Evolutionary conservation across 2,329 filamentous ascomycete species (phyloP).

Genomic region (Didymella exigua): DNA sequence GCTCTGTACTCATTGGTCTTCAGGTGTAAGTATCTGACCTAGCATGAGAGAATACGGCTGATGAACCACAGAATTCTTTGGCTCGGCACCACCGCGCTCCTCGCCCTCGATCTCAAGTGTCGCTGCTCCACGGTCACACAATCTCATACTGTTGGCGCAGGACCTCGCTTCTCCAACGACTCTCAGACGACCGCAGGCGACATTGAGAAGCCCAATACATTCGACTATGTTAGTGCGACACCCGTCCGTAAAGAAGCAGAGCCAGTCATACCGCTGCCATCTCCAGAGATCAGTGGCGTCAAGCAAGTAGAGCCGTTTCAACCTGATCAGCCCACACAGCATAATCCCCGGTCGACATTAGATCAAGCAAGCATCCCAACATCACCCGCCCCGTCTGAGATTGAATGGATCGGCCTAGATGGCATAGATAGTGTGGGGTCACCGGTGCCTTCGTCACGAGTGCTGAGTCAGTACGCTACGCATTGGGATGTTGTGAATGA

Average conservation of each 20-base stretch:
- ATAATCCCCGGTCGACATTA: background rate
- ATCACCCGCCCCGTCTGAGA: background rate
- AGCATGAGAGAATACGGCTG: background rate
- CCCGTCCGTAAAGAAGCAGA: slow-evolving; percentile 7
- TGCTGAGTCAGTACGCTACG: background rate
- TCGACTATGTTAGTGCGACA: slow-evolving; percentile 15
- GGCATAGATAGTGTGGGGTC: background rate
- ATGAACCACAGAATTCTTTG: slow-evolving; percentile 13
- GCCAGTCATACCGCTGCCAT: slow-evolving; percentile 17
- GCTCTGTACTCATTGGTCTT: slow-evolving; percentile 33
- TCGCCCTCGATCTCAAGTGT: slow-evolving; percentile 13
- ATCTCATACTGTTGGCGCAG: background rate
- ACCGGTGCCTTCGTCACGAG: background rate
- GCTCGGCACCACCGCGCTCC: slow-evolving; percentile 9
- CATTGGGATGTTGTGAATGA: background rate
- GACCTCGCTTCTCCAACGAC: slow-evolving; percentile 9
- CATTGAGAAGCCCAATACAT: slow-evolving; percentile 9
- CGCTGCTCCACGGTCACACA: slow-evolving; percentile 9
- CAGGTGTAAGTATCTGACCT: slow-evolving; percentile 31
- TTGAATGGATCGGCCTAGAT: background rate
- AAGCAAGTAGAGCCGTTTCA: slow-evolving; percentile 3
- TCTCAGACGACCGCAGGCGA: slow-evolving; percentile 1
- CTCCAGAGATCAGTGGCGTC: slow-evolving; percentile 12
- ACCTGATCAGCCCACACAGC: background rate
- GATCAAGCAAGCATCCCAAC: background rate